These are phyloP conservation scores for Fusarium nelsonii DNA, from an alignment of 2,329 filamentous ascomycete genomes.

Conservation along the genomic window DNA sequence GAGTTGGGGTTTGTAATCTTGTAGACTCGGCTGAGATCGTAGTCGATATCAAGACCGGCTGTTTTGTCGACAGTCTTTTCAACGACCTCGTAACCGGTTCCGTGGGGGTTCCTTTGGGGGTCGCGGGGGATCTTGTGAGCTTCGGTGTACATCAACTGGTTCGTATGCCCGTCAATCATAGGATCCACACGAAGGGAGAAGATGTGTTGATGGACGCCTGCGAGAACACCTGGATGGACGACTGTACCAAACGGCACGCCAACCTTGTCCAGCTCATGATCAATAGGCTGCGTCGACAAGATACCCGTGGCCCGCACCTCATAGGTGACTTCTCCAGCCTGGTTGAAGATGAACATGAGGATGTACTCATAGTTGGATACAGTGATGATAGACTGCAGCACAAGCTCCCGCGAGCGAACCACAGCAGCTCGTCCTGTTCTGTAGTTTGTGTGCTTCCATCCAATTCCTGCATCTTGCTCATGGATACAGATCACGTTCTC, in stretches of 20 bases:
- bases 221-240: slow-evolving; percentile 73
- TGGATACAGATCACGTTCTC: slow-evolving; percentile 76
- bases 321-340: slow-evolving; percentile 70
- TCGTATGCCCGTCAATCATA: slow-evolving; percentile 66
- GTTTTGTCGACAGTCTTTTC: slow-evolving; percentile 58
- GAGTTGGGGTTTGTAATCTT: slow-evolving; percentile 61
- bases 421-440: slow-evolving; percentile 71
- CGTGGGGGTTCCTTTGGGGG: slow-evolving; percentile 68
- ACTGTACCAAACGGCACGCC: slow-evolving; percentile 68
- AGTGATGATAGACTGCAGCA: slow-evolving; percentile 76
- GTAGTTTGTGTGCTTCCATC: slow-evolving; percentile 80
- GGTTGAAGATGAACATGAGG: slow-evolving; percentile 67
- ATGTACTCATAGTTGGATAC: slow-evolving; percentile 61
- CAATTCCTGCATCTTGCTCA: slow-evolving; percentile 77
- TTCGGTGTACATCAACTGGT: slow-evolving; percentile 62
- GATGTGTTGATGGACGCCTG: slow-evolving; percentile 77
- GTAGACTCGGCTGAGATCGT: slow-evolving; percentile 63
- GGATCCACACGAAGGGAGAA: slow-evolving; percentile 75
- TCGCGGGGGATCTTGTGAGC: slow-evolving; percentile 56
- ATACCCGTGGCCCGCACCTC: slow-evolving; percentile 77
- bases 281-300: slow-evolving; percentile 71
- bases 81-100: slow-evolving; percentile 70
- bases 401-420: slow-evolving; percentile 70
- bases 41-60: slow-evolving; percentile 59
- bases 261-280: slow-evolving; percentile 65